phyloP scores from a whole-genome alignment of 2,329 filamentous ascomycete genomes.

The Fusarium protoensiforme region DNA sequence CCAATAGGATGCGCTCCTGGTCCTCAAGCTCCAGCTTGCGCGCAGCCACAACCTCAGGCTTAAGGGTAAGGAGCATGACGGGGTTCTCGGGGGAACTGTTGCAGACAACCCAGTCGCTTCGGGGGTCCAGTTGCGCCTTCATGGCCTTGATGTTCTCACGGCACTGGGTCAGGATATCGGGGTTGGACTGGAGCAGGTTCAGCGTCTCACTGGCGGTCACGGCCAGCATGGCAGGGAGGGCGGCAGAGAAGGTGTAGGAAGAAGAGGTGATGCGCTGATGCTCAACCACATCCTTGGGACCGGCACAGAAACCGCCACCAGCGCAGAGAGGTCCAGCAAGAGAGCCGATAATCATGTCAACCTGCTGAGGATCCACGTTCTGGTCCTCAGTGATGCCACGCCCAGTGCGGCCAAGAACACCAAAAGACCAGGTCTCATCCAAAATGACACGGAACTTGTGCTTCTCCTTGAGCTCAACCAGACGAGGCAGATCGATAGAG shows the following conservation, averaged over 20 bases:
- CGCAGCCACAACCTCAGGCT: slow-evolving; percentile 81
- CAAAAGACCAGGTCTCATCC: slow-evolving; percentile 98
- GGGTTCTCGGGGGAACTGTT: slow-evolving; percentile 88
- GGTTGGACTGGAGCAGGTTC: slow-evolving; percentile 84
- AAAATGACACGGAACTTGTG: slow-evolving; percentile 99
- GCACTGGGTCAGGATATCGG: slow-evolving; percentile 81
- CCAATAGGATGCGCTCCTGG: slow-evolving; percentile 86
- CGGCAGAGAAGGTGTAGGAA: slow-evolving; percentile 95
- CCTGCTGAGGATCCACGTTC: slow-evolving; percentile 90
- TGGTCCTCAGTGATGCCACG: slow-evolving; percentile 95
- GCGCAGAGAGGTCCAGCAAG: slow-evolving; percentile 90
- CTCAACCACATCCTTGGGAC: slow-evolving; percentile 89
- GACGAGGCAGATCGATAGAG: slow-evolving; percentile 82
- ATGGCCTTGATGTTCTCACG: slow-evolving; percentile 89
- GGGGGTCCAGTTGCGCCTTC: slow-evolving; percentile 87
- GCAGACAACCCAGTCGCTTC: slow-evolving; percentile 92
- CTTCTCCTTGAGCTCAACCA: slow-evolving; percentile 92
- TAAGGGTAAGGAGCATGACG: slow-evolving; percentile 84
- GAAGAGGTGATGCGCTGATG: slow-evolving; percentile 95
- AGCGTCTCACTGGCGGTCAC: slow-evolving; percentile 96
- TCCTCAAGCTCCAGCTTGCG: slow-evolving; percentile 77
- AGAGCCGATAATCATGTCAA: slow-evolving; percentile 98
- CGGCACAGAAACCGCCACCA: slow-evolving; percentile 95
- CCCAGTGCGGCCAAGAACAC: slow-evolving; percentile 90
- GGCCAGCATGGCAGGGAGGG: slow-evolving; percentile 90